Conservation (phyloP, 352 stramenopile genomes). For the Thraustochytrium sp. region DNA sequence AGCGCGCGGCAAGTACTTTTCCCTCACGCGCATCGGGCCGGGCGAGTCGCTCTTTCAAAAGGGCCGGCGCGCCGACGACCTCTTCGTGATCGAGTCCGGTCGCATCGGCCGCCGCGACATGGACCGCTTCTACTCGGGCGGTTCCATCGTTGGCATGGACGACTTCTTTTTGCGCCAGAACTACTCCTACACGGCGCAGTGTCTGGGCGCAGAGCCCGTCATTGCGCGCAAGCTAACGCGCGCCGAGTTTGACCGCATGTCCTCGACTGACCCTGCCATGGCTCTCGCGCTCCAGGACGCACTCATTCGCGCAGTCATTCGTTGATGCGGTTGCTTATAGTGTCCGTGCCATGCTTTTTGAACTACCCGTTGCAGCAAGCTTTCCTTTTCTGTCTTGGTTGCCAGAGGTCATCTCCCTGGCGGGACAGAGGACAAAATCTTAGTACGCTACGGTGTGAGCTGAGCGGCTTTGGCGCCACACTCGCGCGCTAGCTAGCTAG, state of each 20-base stretch:
- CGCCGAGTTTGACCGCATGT: neutral
- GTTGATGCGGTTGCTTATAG: neutral
- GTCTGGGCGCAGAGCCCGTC: neutral
- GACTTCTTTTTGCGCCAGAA: slow-evolving; percentile 25
- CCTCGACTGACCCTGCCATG: neutral
- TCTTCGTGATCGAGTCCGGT: slow-evolving; percentile 29
- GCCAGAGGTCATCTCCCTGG: too few relatives aligned
- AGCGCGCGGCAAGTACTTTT: neutral
- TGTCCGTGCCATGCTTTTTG: neutral
- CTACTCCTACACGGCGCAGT: slow-evolving; percentile 15
- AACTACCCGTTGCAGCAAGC: too few relatives aligned
- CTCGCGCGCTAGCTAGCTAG: too few relatives aligned
- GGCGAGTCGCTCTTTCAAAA: neutral
- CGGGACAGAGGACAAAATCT: too few relatives aligned
- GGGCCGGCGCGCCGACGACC: neutral
- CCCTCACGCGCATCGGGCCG: neutral
- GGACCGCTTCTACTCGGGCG: neutral
- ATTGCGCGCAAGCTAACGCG: neutral
- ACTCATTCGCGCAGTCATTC: neutral
- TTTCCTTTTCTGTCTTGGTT: neutral
- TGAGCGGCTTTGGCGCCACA: neutral
- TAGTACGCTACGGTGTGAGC: neutral
- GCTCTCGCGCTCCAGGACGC: slow-evolving; percentile 4
- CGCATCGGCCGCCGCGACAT: neutral
- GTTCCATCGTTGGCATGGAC: slow-evolving; percentile 18